Evolutionary conservation across 257 asterid genomes (phyloP).

Genomic region (Solanum rostratum): DNA sequence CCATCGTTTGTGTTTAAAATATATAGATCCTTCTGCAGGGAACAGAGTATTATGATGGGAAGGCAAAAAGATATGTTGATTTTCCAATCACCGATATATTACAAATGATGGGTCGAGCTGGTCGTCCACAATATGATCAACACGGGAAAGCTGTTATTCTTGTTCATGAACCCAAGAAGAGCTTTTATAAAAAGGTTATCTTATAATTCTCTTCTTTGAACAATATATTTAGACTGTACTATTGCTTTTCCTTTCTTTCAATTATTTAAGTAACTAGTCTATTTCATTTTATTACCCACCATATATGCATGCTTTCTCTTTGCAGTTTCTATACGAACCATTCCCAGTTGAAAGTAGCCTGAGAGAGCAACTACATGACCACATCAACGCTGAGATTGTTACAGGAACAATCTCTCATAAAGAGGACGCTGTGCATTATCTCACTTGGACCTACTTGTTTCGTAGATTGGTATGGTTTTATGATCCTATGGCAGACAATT

Average conservation of each 20-base stretch:
- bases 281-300: neutral
- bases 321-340: conserved; percentile 95
- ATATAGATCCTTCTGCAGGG: conserved; percentile 43
- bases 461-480: conserved; percentile 76
- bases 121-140: conserved; percentile 97
- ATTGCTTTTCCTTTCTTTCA: neutral
- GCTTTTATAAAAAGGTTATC: conserved; percentile 89
- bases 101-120: conserved; percentile 99
- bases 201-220: neutral
- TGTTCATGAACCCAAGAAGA: conserved; percentile 97
- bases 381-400: conserved; percentile 94
- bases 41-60: conserved; percentile 89
- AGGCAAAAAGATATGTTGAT: conserved; percentile 87
- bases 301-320: conserved; percentile 8
- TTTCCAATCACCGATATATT: conserved; percentile 93
- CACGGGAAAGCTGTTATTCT: conserved; percentile 98
- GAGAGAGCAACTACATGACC: conserved; percentile 91
- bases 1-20: neutral
- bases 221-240: neutral
- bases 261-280: neutral
- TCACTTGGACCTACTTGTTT: conserved; percentile 95
- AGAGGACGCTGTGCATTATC: conserved; percentile 95
- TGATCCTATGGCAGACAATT: neutral
- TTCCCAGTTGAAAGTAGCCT: conserved; percentile 99
- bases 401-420: conserved; percentile 86